Evolutionary conservation across 1,284 basidiomycete genomes (phyloP), one percentile per base, ranked within the genome.

Genomic region (Irpex lacteus): DNA sequence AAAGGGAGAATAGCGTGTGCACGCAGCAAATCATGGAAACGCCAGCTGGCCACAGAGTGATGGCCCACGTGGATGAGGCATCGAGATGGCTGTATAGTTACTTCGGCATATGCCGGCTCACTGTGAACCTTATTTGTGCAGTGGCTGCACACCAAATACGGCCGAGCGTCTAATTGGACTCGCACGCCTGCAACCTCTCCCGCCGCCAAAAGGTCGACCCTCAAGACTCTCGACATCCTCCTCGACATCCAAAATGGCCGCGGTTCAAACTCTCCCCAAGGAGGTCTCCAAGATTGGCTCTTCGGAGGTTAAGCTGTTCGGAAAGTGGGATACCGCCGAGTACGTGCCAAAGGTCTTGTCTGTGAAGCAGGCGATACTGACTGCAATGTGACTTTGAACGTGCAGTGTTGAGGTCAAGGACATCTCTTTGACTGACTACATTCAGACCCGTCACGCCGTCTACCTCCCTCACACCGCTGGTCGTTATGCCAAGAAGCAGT

Each of bases 401-500:
- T 73, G 66, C 75, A 98, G 96, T 79, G 92, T 98, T 71, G 96
- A 99, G 82, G 95, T 98, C 77, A 98, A 98, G 87, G 98, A 99
- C 79, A 99, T 99, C 81, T 98, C 96, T 70, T 82, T 98, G 73
- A 93, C 92, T 67, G 98, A 99, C 83, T 99, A 99, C 90, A 97
- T 99, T 81, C 96, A 98, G 85, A 93, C 98, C 82, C 96, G 95
- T 78, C 96, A 98, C 80, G 92, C 96, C 66, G 96, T 98, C 78
- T 98, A 96, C 84, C 83, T 97, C 66, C 95, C 97, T 67, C 97
- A 99, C 88, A 99, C 98, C 68, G 96, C 97, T 72, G 98, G 98
- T 72, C 95, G 98, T 81, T 99, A 98, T 81, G 95, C 96, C 77
- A 96, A 96, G 87, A 98, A 98, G 87, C 96, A 98, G 81, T 99